Base-by-base conservation (phyloP, 2,329 filamentous ascomycete species). In the Colletotrichum trifolii region DNA sequence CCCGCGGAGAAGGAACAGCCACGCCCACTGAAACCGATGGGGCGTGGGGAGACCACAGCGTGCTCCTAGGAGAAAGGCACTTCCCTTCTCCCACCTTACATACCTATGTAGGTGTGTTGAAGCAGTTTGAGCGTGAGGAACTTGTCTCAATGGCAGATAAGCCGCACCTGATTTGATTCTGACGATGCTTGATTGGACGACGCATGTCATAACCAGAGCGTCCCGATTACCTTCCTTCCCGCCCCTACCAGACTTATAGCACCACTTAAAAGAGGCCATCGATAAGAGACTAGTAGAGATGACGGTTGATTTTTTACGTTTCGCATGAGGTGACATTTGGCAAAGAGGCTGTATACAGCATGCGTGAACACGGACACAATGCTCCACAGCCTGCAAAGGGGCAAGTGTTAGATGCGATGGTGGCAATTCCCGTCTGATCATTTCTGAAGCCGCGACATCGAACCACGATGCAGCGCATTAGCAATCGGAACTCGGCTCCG, bases 1-100 rank as follows among this genome's bases (percentile, higher is more conserved):
- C 46, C 60, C 62, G 62, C 62, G 62, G 62, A 65, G 62, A 65
- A 65, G 54, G 25, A 25, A 49, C 25, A 33, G 15, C 39, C n/a
- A 34, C 46, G 47, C 46, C 54, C 47, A 47, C 13, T 49, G 38
- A 54, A 50, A 55, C 35, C 52, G 40, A 45, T 13, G 12, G 25
- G 38, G n/a, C 56, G 56, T 64, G 57, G 46, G 57, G 62, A 65
- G 62, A 11, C 42, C 42, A 13, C 52, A 8, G 9, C 1, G 39
- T 6, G 2, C 52, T 62, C 62, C 62, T 65, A 65, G 62, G 57
- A 65, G 62, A 62, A 65, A 50, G 38, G 13, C 42, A 25, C 25
- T 25, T 13, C 42, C 13, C 35, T n/a, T 34, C 46, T 25, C 38
- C 40, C 8, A 25, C 38, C 11, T 13, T 7, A 4, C 11, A 4